phyloP scores from a whole-genome alignment of 2,329 filamentous ascomycete genomes.

The Trichoderma cornu-damae region DNA sequence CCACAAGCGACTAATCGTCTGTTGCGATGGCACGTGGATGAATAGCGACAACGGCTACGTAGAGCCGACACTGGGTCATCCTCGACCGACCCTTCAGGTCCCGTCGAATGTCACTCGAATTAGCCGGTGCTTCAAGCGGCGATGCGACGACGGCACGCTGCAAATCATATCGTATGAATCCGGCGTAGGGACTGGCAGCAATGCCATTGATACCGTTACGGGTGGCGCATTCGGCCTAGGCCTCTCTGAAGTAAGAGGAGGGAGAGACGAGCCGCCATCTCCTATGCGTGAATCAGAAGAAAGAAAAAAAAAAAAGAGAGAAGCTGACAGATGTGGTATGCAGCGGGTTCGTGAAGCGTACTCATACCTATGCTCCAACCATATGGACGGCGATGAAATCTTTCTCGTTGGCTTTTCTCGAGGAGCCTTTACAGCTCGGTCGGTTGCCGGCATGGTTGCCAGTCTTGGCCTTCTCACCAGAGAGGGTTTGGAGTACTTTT shows the following conservation, averaged over 20 bases:
- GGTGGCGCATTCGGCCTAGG: constrained; percentile 53
- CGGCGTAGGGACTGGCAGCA: constrained; percentile 53
- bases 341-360: constrained; percentile 57
- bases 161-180: constrained; percentile 59
- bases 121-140: constrained; percentile 50
- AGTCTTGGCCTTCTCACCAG: constrained; percentile 49
- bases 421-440: constrained; percentile 55
- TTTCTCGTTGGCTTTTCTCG: constrained; percentile 54
- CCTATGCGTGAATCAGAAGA: background rate
- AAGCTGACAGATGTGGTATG: background rate
- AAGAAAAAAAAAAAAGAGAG: no score
- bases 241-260: constrained; percentile 43
- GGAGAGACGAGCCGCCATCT: background rate
- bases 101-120: constrained; percentile 59
- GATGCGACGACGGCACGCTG: constrained; percentile 46
- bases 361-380: constrained; percentile 58
- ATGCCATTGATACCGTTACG: constrained; percentile 44
- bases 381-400: constrained; percentile 53
- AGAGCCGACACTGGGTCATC: constrained; percentile 35
- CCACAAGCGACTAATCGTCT: constrained; percentile 46
- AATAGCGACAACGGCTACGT: constrained; percentile 47
- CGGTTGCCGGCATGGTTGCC: constrained; percentile 49
- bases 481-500: constrained; percentile 50
- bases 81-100: constrained; percentile 41
- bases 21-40: constrained; percentile 53